phyloP scores from a whole-genome alignment of 2,329 filamentous ascomycete genomes.

The Sclerotinia borealis region DNA sequence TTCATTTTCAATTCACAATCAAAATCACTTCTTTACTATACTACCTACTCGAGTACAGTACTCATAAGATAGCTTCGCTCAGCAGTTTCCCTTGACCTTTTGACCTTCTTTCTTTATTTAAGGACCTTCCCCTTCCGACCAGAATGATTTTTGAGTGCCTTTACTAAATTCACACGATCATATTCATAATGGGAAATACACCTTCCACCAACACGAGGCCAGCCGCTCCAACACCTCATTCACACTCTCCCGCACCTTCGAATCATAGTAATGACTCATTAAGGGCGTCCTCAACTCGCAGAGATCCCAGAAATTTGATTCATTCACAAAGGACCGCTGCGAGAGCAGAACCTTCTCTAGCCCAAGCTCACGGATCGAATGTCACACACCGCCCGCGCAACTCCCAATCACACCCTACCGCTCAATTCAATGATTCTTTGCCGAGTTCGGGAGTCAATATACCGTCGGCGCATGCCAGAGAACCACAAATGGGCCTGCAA shows the following conservation, averaged over 20 bases:
- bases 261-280: conserved; percentile 29
- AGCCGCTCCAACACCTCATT: conserved; percentile 32
- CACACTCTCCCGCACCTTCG: conserved; percentile 27
- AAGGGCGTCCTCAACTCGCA: conserved; percentile 25
- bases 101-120: background rate
- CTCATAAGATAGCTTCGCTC: background rate
- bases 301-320: conserved; percentile 46
- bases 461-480: conserved; percentile 20
- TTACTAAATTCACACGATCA: conserved; percentile 21
- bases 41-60: too few relatives aligned
- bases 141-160: background rate
- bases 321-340: conserved; percentile 51
- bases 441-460: conserved; percentile 21
- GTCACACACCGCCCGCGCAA: conserved; percentile 27
- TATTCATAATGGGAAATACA: conserved; percentile 40
- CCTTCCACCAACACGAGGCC: conserved; percentile 37
- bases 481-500: conserved; percentile 23
- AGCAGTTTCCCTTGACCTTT: background rate
- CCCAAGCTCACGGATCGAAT: conserved; percentile 43
- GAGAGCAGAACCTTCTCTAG: conserved; percentile 55
- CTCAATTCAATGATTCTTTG: conserved; percentile 17
- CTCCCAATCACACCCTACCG: conserved; percentile 22
- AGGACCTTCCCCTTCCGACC: background rate
- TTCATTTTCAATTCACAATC: background rate
- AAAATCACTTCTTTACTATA: background rate